phyloP scores from a whole-genome alignment of 2,329 filamentous ascomycete genomes.

The Ophioceras dolichostomum region DNA sequence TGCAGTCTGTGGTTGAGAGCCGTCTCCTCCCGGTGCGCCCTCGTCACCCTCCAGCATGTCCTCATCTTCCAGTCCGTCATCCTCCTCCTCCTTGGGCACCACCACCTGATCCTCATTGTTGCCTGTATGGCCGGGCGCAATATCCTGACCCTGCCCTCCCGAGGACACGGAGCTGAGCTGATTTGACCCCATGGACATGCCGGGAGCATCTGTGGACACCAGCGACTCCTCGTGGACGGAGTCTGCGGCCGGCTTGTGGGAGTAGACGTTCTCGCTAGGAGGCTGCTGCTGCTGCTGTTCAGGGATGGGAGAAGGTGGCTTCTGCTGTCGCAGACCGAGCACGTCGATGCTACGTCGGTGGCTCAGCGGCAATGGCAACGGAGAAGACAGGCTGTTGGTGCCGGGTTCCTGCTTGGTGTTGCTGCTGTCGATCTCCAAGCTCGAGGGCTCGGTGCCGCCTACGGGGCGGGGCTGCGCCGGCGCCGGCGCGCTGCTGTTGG shows the following conservation, averaged over 20 bases:
- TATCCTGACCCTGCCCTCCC: slow-evolving; percentile 18
- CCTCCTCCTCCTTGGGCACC: slow-evolving; percentile 34
- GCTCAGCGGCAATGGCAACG: slow-evolving; percentile 13
- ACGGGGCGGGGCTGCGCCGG: slow-evolving; percentile 22
- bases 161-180: slow-evolving; percentile 26
- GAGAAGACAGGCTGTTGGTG: slow-evolving; percentile 10
- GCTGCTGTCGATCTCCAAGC: slow-evolving; percentile 45
- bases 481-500: slow-evolving; percentile 16
- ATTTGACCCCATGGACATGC: slow-evolving; percentile 23
- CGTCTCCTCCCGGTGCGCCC: slow-evolving; percentile 14
- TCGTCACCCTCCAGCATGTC: slow-evolving; percentile 39
- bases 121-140: slow-evolving; percentile 17
- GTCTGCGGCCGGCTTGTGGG: slow-evolving; percentile 23
- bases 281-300: slow-evolving; percentile 21
- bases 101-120: slow-evolving; percentile 22
- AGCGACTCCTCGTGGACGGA: slow-evolving; percentile 24
- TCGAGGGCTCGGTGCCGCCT: slow-evolving; percentile 20
- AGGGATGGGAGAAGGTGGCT: slow-evolving; percentile 23
- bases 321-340: slow-evolving; percentile 27
- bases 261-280: slow-evolving; percentile 20
- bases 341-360: slow-evolving; percentile 25
- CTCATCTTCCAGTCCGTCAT: slow-evolving; percentile 43
- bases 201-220: slow-evolving; percentile 24
- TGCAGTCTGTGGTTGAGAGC: slow-evolving; percentile 33
- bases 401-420: not conserved